Conservation (phyloP, 2,329 filamentous ascomycete species). For the Alternaria brassicicola region DNA sequence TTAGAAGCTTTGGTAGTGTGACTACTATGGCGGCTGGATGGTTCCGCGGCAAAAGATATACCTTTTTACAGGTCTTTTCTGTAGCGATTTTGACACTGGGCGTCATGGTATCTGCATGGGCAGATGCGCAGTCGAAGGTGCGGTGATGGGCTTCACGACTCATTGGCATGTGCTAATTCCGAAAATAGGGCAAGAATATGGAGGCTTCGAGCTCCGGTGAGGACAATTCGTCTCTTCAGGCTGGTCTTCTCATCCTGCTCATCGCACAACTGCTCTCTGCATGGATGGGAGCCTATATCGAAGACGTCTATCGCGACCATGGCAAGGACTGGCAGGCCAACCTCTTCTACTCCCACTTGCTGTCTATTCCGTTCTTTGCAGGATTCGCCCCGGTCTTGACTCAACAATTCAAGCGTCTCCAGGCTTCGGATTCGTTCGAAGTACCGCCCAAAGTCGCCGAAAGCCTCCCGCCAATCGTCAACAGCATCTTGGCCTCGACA, state of each 20-base stretch:
- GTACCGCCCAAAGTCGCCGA: slow-evolving; percentile 40
- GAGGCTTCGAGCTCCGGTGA: slow-evolving; percentile 49
- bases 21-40: slow-evolving; percentile 93
- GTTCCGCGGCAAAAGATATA: slow-evolving; percentile 83
- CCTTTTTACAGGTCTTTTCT: slow-evolving; percentile 76
- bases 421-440: slow-evolving; percentile 66
- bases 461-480: slow-evolving; percentile 36
- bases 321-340: slow-evolving; percentile 95
- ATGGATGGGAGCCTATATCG: slow-evolving; percentile 93
- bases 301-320: slow-evolving; percentile 84
- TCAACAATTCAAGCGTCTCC: slow-evolving; percentile 68
- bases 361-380: slow-evolving; percentile 77
- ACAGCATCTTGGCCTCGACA: slow-evolving; percentile 41
- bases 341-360: slow-evolving; percentile 85
- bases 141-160: slow-evolving; percentile 18
- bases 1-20: slow-evolving; percentile 92
- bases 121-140: slow-evolving; percentile 85
- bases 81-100: slow-evolving; percentile 84
- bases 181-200: slow-evolving; percentile 51
- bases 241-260: slow-evolving; percentile 81
- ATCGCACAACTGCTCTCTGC: slow-evolving; percentile 88
- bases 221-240: slow-evolving; percentile 60
- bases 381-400: slow-evolving; percentile 71
- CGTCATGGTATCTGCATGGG: slow-evolving; percentile 86
- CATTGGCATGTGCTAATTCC: slow-evolving; percentile 12